These are phyloP conservation scores for Xylaria castorea DNA, from an alignment of 495 filamentous ascomycete species.

Conservation along the genomic window DNA sequence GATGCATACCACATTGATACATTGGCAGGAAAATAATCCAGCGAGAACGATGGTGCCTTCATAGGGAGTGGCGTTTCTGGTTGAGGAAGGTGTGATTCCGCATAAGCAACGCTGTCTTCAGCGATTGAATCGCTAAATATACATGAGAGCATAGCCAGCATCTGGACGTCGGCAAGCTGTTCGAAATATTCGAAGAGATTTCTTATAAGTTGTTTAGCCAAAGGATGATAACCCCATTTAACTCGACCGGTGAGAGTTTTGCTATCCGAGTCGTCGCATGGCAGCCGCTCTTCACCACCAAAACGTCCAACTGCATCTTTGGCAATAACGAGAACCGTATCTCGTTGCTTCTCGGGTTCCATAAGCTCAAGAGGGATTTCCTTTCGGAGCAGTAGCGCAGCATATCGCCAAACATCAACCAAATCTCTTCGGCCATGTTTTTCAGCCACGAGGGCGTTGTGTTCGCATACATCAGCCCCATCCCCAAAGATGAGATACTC, in stretches of 20 bases:
- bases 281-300: constrained; percentile 23
- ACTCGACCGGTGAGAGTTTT: constrained; percentile 63
- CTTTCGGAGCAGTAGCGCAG: constrained; percentile 76
- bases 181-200: constrained; percentile 80
- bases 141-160: constrained; percentile 94
- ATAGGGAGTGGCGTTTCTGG: constrained; percentile 66
- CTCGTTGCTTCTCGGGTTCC: constrained; percentile 49
- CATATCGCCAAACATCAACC: constrained; percentile 84
- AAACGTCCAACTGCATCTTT: constrained; percentile 59
- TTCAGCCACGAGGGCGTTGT: constrained; percentile 80
- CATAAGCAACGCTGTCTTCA: constrained; percentile 55
- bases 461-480: constrained; percentile 75
- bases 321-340: constrained; percentile 69
- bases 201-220: constrained; percentile 77
- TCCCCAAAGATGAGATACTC: constrained; percentile 86
- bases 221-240: constrained; percentile 85
- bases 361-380: constrained; percentile 73
- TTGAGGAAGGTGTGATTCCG: constrained; percentile 52
- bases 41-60: constrained; percentile 69
- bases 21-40: constrained; percentile 72
- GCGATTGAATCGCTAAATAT: constrained; percentile 73
- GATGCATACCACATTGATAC: constrained; percentile 60
- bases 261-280: constrained; percentile 17
- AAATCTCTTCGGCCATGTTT: constrained; percentile 75
- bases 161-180: constrained; percentile 80